Evolutionary conservation across 768 basidiomycete genomes (phyloP).

Genomic region (Serendipita sp.): DNA sequence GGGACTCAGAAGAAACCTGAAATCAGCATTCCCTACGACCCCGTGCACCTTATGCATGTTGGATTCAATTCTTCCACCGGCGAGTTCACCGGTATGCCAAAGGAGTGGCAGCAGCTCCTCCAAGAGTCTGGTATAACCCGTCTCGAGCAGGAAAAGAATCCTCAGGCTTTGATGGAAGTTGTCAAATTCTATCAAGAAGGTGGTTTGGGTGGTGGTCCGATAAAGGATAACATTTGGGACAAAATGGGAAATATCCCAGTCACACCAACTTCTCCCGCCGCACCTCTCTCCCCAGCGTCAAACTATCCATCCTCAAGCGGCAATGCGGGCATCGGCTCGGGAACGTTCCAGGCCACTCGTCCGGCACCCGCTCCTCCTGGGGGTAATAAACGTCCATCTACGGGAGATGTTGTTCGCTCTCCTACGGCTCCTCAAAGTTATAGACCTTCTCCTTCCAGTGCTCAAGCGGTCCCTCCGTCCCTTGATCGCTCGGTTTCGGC

Average conservation of each 20-base stretch:
- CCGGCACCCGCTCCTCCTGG: constrained; percentile 36
- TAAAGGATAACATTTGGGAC: constrained; percentile 51
- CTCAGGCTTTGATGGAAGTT: constrained; percentile 94
- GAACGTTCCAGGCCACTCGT: constrained; percentile 23
- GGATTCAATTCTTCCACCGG: constrained; percentile 98
- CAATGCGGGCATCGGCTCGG: background rate
- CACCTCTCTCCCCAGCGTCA: constrained; percentile 25
- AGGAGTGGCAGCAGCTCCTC: constrained; percentile 96
- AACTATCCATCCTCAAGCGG: constrained; percentile 15
- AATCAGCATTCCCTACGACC: constrained; percentile 97
- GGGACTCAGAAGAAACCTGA: constrained; percentile 62
- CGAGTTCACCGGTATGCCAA: constrained; percentile 93
- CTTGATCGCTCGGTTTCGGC: constrained; percentile 83
- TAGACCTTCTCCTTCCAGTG: constrained; percentile 63
- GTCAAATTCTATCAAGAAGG: constrained; percentile 93
- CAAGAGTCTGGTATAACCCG: constrained; percentile 92
- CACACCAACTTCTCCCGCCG: constrained; percentile 15
- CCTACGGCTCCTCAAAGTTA: constrained; percentile 29
- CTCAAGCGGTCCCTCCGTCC: constrained; percentile 40
- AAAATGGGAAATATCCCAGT: constrained; percentile 38
- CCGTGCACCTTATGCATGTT: constrained; percentile 97
- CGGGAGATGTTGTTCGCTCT: background rate
- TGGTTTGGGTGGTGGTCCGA: constrained; percentile 32
- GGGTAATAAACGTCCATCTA: constrained; percentile 14
- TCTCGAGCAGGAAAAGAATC: constrained; percentile 91